Conservation (phyloP, 805 yeast genomes). For the Ogataea methylovora region DNA sequence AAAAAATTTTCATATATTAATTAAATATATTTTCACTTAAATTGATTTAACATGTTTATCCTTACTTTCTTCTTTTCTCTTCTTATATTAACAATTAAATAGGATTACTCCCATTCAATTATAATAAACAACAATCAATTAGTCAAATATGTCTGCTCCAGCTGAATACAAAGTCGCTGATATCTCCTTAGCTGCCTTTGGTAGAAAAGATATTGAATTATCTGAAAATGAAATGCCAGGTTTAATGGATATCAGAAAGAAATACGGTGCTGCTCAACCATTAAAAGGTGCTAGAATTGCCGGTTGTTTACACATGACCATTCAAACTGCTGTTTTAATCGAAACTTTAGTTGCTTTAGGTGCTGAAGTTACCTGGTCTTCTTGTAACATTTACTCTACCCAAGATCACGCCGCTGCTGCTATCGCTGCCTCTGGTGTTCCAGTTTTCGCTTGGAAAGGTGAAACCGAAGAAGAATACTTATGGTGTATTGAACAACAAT, state of each 20-base stretch:
- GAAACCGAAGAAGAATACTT: constrained; percentile 99
- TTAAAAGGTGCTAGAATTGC: constrained; percentile 98
- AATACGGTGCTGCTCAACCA: constrained; percentile 89
- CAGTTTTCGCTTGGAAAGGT: constrained; percentile 99
- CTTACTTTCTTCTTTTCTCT: not conserved
- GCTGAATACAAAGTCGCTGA: constrained; percentile 91
- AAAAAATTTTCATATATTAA: too few relatives aligned
- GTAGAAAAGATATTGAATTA: constrained; percentile 98
- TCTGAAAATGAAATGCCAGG: constrained; percentile 99
- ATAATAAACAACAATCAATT: too few relatives aligned
- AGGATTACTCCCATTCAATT: not conserved
- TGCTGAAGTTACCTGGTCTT: constrained; percentile 99
- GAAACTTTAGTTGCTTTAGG: constrained; percentile 96
- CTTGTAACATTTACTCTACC: constrained; percentile 98
- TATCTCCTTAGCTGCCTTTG: constrained; percentile 97
- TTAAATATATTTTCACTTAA: not conserved
- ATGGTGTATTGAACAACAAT: constrained; percentile 99
- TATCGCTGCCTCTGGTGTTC: constrained; percentile 95
- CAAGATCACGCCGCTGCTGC: constrained; percentile 99
- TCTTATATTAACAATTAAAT: not conserved
- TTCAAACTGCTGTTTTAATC: constrained; percentile 97
- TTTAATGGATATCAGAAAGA: constrained; percentile 92
- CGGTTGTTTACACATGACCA: constrained; percentile 99
- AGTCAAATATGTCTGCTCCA: constrained; percentile 44
- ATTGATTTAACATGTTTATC: not conserved